Base-by-base conservation (phyloP, 176 grass and related monocot species). In the Juncus effusus region DNA sequence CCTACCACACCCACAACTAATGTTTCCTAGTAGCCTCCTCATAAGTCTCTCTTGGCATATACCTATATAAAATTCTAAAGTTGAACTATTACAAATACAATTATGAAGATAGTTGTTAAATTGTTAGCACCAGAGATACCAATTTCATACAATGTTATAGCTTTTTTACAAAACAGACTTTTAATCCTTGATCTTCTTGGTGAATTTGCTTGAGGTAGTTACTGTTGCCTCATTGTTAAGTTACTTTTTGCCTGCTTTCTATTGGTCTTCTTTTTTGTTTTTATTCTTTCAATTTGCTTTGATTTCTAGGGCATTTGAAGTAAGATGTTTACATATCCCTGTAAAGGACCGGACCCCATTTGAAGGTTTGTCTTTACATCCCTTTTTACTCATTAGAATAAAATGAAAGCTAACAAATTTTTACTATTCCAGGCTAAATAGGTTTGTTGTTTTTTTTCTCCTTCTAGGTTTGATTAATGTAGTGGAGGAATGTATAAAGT, bases 281-380 rank as follows among this genome's bases (percentile, higher is more conserved):
- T 16, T 61, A 10, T 10, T 50, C 40, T 70, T 59, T 13, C 9
- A 59, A 58, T 61, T 10, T 77, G 0, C 59, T 82, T 36, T 39
- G 45, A 63, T 61, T 3, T 80, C 0, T 65, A 96, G 91, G 77
- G 86, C 74, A 40, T 96, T 90, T 50, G 86, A 96, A 67, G 83
- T 96, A 55, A 80, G 78, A 59, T 96, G 91, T 63, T 83, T 96
- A 69, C 91, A 96, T 77, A 85, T 90, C 67, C 91, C 91, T 9
- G 76, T 96, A 47, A 80, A 96, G 54, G 87, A 96, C 85, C 84
- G 84, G 51, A 96, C 91, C 45, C 69, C 87, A 52, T 96, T 96
- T 78, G 81, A 96, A 87, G 91, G 91, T 96, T 70, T 6, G 2
- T 14, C 44, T 47, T 47, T 47, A 71, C 9, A 64, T 72, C 16